These are phyloP conservation scores for Talaromyces sp. DNA, from an alignment of 2,329 filamentous ascomycete genomes.

Conservation along the genomic window DNA sequence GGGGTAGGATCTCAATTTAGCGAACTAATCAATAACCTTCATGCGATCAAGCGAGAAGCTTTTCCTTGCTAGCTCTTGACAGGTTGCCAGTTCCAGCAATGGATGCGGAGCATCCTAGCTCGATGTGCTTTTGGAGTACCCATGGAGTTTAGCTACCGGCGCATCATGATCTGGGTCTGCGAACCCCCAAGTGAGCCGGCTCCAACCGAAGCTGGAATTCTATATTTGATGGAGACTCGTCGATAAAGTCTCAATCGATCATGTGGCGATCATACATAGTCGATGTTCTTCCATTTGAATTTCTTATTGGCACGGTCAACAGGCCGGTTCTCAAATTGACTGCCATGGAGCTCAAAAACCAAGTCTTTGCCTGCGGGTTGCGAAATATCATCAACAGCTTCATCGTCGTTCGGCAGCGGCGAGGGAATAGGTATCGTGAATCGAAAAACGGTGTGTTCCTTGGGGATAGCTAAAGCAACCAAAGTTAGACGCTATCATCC, in stretches of 20 bases:
- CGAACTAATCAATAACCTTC: too few species aligned
- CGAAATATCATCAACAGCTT: conserved; percentile 13
- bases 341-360: conserved; percentile 79
- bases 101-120: neutral
- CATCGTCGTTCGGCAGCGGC: conserved; percentile 15
- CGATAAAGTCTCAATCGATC: neutral
- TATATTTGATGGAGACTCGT: neutral
- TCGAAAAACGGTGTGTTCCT: conserved; percentile 81
- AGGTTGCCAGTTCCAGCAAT: neutral
- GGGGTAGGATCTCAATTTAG: neutral
- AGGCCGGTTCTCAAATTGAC: conserved; percentile 77
- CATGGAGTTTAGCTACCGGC: neutral
- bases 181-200: neutral
- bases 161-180: neutral
- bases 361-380: conserved; percentile 42
- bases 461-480: conserved; percentile 60
- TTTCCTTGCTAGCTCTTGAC: neutral
- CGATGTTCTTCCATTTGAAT: conserved; percentile 78
- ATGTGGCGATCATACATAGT: conserved; percentile 56
- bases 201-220: neutral
- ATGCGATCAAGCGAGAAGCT: neutral
- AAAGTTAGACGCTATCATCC: neutral
- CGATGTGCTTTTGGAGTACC: neutral
- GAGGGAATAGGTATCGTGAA: conserved; percentile 59
- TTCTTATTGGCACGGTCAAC: conserved; percentile 85